These are phyloP conservation scores for Fallopia convolvulus DNA, from an alignment of 148 eudicot genomes.

Conservation along the genomic window DNA sequence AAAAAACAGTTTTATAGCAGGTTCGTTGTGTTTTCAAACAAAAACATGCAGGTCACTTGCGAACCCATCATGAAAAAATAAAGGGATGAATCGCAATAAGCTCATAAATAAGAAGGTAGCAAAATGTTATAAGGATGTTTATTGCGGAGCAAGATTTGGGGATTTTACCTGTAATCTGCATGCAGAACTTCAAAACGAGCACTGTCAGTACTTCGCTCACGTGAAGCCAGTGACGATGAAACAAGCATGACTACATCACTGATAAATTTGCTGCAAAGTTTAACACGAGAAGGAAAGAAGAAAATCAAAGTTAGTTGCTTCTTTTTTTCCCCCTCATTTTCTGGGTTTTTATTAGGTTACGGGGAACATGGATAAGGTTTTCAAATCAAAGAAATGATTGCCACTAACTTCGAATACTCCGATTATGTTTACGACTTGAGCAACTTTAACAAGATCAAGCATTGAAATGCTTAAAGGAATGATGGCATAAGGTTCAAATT, in stretches of 20 bases:
- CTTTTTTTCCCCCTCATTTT: not conserved
- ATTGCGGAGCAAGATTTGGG: not conserved
- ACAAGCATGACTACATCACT: constrained; percentile 77
- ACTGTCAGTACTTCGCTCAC: constrained; percentile 76
- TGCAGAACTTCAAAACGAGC: constrained; percentile 87
- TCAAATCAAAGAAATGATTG: not conserved
- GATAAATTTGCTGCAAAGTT: constrained; percentile 67
- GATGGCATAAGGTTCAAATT: not conserved
- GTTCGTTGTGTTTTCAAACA: not conserved
- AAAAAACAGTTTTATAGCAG: not conserved
- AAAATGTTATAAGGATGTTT: not conserved
- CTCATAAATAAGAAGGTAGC: not conserved
- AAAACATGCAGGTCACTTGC: not conserved
- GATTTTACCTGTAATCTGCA: constrained; percentile 61
- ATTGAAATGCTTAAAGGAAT: not conserved
- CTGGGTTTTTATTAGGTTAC: not conserved
- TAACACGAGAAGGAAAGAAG: not conserved
- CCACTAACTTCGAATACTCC: not conserved
- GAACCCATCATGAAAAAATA: not conserved
- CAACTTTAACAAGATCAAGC: not conserved
- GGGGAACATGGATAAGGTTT: not conserved
- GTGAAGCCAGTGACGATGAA: constrained; percentile 66
- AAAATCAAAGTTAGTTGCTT: not conserved
- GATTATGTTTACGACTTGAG: not conserved
- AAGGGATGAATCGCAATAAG: not conserved